Evolutionary conservation across 1,284 basidiomycete species (phyloP), one percentile per base, ranked within the genome.

Genomic region (Pholiota adiposa): DNA sequence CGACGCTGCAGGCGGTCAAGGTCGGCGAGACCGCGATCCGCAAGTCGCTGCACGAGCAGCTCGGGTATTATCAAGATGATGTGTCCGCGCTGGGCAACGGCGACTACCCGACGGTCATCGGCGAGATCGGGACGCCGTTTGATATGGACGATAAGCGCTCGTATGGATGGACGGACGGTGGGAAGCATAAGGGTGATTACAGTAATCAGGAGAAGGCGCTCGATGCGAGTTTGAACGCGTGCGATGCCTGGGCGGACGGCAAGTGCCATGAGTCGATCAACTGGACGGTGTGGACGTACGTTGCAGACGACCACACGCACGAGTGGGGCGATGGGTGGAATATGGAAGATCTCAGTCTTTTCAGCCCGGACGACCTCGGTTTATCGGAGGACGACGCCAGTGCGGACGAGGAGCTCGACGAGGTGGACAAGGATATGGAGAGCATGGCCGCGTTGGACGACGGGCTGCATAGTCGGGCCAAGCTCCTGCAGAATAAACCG

Each of bases 271-370:
- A 49, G 7, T 56, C 63, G 31, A 75, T 97, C 65, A 96, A 84
- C 72, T 98, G 88, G 72, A 94, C 95, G 16, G 74, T 96, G 7
- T 98, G 97, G 97, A 96, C 89, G 25, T 98, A 98, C 70, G 90
- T 89, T 56, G 83, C 94, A 0, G 88, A 92, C 62, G 89, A 92
- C 64, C 84, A 82, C 70, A 83, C 80, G 23, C 95, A 98, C 72
- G 75, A 85, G 69, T 98, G 94, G 94, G 95, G 96, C 18, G 97
- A 98, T 72, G 88, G 89, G 2, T 99, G 96, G 96, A 96, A 98
- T 72, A 88, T 94, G 74, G 97, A 99, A 77, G 97, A 98, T 75
- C 75, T 98, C 58, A 96, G 93, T 62, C 66, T 97, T 11, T 98
- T 93, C 94, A 91, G 90, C 66, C 66, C 72, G 2, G 94, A 97